Percentiles rank a stretch among this genome's conserved stretches.
Conservation (phyloP, 1,284 basidiomycete genomes). For the Ustilago curta region DNA sequence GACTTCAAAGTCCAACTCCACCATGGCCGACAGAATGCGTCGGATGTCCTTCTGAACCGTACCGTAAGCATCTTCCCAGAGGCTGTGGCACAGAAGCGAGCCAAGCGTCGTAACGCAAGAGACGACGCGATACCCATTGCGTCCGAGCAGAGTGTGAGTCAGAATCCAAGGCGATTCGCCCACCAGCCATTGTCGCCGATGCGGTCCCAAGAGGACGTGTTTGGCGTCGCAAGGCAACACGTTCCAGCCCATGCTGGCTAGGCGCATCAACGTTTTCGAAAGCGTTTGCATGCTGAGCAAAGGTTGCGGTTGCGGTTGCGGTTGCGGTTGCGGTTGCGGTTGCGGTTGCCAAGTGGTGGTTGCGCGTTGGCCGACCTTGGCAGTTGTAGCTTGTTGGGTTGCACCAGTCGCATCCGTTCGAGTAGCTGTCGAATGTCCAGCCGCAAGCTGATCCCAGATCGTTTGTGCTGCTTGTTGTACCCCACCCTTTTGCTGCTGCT, state of each 20-base stretch:
- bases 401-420: constrained; percentile 1
- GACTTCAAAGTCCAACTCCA: constrained; percentile 27
- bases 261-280: not conserved
- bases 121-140: constrained; percentile 4
- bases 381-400: not conserved
- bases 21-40: constrained; percentile 22
- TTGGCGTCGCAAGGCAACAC: constrained; percentile 48
- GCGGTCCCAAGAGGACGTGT: constrained; percentile 54
- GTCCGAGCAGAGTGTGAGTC: constrained; percentile 19
- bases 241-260: constrained; percentile 19
- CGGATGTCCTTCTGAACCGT: constrained; percentile 52
- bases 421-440: constrained; percentile 21
- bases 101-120: constrained; percentile 22
- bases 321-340: not conserved
- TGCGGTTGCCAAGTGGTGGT: not conserved
- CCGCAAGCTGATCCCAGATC: constrained; percentile 46
- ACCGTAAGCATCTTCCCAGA: constrained; percentile 57
- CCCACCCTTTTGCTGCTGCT: constrained; percentile 23
- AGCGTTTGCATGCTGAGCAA: constrained; percentile 17
- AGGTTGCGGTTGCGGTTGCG: not conserved
- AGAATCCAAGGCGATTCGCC: constrained; percentile 24
- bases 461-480: constrained; percentile 14
- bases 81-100: constrained; percentile 45
- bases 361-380: not conserved
- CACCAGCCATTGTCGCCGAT: constrained; percentile 17